phyloP scores from a whole-genome alignment of 2,329 filamentous ascomycete genomes.

The Colletotrichum liriopes region DNA sequence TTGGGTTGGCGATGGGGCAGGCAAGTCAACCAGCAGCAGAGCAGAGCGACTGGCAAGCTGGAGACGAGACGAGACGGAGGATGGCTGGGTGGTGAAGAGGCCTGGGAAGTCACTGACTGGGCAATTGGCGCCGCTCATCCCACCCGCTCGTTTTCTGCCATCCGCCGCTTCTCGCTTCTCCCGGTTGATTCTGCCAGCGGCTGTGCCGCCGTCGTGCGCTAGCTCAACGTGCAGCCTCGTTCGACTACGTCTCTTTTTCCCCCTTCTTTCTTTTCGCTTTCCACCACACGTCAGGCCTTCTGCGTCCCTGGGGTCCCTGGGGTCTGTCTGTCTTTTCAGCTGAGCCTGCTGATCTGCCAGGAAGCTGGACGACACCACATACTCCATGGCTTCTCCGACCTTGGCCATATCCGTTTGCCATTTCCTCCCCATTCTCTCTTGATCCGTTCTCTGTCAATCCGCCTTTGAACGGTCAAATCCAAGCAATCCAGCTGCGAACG shows the following conservation, averaged over 20 bases:
- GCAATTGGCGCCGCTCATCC: not conserved
- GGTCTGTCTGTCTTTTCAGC: not conserved
- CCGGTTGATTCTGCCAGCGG: constrained; percentile 10
- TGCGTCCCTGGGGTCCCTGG: constrained; percentile 8
- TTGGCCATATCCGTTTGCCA: not conserved
- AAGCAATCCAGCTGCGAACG: not conserved
- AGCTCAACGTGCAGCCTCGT: constrained; percentile 34
- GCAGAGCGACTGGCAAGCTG: not conserved
- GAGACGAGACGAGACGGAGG: not conserved
- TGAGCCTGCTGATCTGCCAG: constrained; percentile 10
- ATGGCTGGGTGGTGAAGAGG: not conserved
- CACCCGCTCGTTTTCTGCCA: not conserved
- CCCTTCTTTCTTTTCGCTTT: constrained; percentile 5
- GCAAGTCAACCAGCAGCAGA: not conserved
- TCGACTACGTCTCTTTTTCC: not conserved
- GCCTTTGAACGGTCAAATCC: not conserved
- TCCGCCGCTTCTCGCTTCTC: not conserved
- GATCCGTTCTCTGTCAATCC: not conserved
- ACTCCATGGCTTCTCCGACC: constrained; percentile 22
- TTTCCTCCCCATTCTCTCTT: not conserved
- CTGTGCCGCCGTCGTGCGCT: constrained; percentile 31
- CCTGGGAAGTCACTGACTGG: not conserved
- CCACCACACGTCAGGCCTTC: not conserved
- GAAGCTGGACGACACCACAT: constrained; percentile 27
- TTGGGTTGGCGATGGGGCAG: constrained; percentile 5